Evolutionary conservation across 1,284 basidiomycete species (phyloP).

Genomic region (Heterobasidion occidentale): DNA sequence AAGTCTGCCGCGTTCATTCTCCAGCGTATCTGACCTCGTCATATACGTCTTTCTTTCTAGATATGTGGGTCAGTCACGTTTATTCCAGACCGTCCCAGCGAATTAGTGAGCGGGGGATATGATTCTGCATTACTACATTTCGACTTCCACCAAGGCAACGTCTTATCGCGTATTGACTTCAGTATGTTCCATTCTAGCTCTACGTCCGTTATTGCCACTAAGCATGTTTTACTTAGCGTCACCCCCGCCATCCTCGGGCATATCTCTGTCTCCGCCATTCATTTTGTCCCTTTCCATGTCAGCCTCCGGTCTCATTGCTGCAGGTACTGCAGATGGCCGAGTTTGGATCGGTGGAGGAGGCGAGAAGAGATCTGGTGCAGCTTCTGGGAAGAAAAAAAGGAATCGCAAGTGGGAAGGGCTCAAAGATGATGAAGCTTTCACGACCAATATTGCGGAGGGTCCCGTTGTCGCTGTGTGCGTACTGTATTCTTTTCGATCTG

Average conservation of each 20-base stretch:
- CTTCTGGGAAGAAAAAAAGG: constrained; percentile 43
- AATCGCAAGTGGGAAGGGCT: constrained; percentile 69
- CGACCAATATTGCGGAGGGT: constrained; percentile 53
- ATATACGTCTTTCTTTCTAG: constrained; percentile 26
- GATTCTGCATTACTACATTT: constrained; percentile 63
- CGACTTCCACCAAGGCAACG: constrained; percentile 48
- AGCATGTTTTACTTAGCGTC: constrained; percentile 24
- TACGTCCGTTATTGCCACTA: not conserved
- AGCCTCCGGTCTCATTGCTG: constrained; percentile 50
- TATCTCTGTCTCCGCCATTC: constrained; percentile 67
- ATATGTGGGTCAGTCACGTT: constrained; percentile 63
- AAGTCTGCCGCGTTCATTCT: constrained; percentile 13
- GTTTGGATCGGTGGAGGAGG: constrained; percentile 63
- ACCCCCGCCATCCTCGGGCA: constrained; percentile 30
- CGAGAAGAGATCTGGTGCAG: constrained; percentile 34
- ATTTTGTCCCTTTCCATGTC: constrained; percentile 54
- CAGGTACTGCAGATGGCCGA: constrained; percentile 67
- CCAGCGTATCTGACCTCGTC: not conserved
- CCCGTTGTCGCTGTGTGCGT: constrained; percentile 63
- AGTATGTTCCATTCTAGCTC: constrained; percentile 28
- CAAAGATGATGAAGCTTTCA: constrained; percentile 33
- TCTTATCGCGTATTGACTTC: constrained; percentile 52
- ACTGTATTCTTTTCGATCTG: not conserved
- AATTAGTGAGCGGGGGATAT: constrained; percentile 71
- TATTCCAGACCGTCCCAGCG: constrained; percentile 58